A percentile compares a stretch with the other conserved stretches of the same genome.
phyloP scores from a whole-genome alignment of 306 rosid species.

The Pachyrhizus erosus region DNA sequence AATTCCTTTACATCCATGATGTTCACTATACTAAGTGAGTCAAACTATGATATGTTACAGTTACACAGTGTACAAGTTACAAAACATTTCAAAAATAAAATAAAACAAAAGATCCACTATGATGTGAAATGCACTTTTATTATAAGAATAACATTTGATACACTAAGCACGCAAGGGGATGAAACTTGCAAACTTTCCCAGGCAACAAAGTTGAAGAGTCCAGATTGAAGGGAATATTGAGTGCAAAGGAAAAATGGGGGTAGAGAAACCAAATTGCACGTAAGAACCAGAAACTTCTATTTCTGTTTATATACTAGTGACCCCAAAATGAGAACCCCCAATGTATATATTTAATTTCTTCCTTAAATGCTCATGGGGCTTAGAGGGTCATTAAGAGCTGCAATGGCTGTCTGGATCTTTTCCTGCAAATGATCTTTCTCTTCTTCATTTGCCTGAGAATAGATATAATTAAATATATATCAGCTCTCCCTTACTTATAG shows the following conservation, averaged over 20 bases:
- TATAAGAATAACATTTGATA: not conserved
- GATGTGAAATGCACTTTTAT: not conserved
- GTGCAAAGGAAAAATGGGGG: not conserved
- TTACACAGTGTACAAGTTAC: too few relatives aligned
- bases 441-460: conserved; percentile 81
- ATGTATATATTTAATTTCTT: not conserved
- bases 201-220: conserved; percentile 17
- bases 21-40: too few relatives aligned
- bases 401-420: conserved; percentile 74
- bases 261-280: not conserved
- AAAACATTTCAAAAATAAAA: too few relatives aligned
- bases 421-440: conserved; percentile 74
- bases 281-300: not conserved
- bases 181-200: conserved; percentile 26
- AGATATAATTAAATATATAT: not conserved
- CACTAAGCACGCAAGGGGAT: not conserved
- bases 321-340: conserved; percentile 15
- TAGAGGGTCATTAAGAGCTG: conserved; percentile 75
- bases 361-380: conserved; percentile 83
- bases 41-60: too few relatives aligned
- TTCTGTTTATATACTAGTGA: not conserved
- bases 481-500: not conserved
- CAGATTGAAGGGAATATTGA: not conserved
- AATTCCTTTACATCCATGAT: not conserved
- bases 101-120: too few relatives aligned